phyloP scores from a whole-genome alignment of 441 rosid species.

The Populus tomentosa region DNA sequence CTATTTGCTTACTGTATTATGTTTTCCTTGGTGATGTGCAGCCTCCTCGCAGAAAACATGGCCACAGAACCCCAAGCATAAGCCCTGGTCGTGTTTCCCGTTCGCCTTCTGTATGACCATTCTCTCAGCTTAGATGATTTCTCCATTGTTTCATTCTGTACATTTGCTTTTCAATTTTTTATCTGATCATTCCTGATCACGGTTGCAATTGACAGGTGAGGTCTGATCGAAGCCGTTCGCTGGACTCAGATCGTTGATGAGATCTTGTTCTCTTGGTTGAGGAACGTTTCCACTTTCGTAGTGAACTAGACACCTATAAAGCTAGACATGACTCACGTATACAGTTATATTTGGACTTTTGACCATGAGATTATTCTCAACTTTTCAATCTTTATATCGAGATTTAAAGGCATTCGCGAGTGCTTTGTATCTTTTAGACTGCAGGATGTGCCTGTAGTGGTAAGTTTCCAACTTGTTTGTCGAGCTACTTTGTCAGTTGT shows the following conservation, averaged over 20 bases:
- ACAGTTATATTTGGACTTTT: background rate
- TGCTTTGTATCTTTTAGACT: too few relatives aligned
- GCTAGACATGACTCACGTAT: background rate
- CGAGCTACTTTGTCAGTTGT: too few relatives aligned
- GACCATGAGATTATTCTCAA: background rate
- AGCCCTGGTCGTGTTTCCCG: slow-evolving; percentile 2
- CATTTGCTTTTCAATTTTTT: background rate
- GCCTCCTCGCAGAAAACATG: background rate
- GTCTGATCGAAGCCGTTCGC: slow-evolving; percentile 28
- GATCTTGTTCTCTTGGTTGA: background rate
- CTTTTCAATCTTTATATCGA: background rate
- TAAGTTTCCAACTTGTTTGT: too few relatives aligned
- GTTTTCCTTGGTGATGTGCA: background rate
- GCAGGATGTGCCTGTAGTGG: too few relatives aligned
- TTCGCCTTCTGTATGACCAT: slow-evolving; percentile 38
- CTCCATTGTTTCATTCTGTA: background rate
- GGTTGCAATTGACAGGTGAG: slow-evolving; percentile 41
- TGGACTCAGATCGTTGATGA: slow-evolving; percentile 14
- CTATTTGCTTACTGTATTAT: background rate
- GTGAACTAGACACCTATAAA: background rate
- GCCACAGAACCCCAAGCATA: background rate
- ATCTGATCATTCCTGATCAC: background rate
- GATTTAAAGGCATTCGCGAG: too few relatives aligned
- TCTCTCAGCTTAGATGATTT: slow-evolving; percentile 34
- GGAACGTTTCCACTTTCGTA: background rate